These are phyloP conservation scores for Lunasporangiospora selenospora DNA, from an alignment of 192 early-diverging fungal species.

Conservation along the genomic window DNA sequence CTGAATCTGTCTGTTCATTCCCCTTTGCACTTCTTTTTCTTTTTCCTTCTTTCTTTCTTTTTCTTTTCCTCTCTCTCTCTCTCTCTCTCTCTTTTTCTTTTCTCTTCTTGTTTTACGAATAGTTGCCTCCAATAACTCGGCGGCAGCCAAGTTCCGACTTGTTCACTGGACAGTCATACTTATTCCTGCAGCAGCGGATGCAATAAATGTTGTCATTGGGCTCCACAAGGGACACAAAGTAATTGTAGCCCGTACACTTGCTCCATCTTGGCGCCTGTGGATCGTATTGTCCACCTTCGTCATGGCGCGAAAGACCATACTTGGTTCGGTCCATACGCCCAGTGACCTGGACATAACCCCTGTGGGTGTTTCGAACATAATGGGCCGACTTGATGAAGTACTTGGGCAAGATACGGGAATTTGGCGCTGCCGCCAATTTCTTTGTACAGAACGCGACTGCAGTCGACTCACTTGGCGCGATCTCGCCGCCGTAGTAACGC, in stretches of 20 bases:
- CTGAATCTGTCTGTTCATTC: neutral
- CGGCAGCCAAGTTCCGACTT: slow-evolving; percentile 41
- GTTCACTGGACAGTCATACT: slow-evolving; percentile 41
- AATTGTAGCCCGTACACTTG: slow-evolving; percentile 52
- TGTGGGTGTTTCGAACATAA: slow-evolving; percentile 18
- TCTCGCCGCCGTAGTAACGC: slow-evolving; percentile 42
- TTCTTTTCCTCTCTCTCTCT: neutral
- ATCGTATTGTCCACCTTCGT: slow-evolving; percentile 61
- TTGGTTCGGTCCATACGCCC: slow-evolving; percentile 52
- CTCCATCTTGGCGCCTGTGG: slow-evolving; percentile 51
- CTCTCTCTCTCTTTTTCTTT: neutral
- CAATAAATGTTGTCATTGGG: slow-evolving; percentile 55
- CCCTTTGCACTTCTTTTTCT: neutral
- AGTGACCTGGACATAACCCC: slow-evolving; percentile 57
- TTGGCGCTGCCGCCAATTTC: slow-evolving; percentile 40
- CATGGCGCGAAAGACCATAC: slow-evolving; percentile 42
- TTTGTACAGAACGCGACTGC: slow-evolving; percentile 49
- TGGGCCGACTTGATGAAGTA: slow-evolving; percentile 57
- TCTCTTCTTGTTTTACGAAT: neutral
- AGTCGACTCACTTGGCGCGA: slow-evolving; percentile 53
- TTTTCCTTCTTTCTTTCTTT: neutral
- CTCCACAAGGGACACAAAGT: slow-evolving; percentile 63
- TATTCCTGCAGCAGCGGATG: slow-evolving; percentile 52
- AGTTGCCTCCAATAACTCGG: slow-evolving; percentile 32
- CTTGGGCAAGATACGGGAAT: slow-evolving; percentile 32